Evolutionary conservation across 1,284 basidiomycete genomes (phyloP), one percentile per base, ranked within the genome.

Genomic region (Ceratobasidium sp.): DNA sequence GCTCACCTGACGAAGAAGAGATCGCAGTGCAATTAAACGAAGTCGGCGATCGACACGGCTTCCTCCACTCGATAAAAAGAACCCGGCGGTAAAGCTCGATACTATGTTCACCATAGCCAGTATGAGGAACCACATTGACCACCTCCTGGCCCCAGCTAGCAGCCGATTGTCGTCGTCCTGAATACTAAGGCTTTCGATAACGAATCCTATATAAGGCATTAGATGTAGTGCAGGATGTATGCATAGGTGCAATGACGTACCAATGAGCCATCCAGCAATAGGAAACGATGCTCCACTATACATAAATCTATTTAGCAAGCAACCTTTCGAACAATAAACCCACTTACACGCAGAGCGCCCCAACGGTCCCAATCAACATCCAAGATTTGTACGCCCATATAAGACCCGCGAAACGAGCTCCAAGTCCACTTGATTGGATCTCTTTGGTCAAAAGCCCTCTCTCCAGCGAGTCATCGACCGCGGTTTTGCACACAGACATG

Each of bases 261-360:
- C 82, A 24, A 78, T 78, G n/a, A 82, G 71, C 77, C 77, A 81
- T 1, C 80, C 84, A 2, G 80, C 79, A 17, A 84, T 76, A 0
- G 83, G 82, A 72, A 85, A 84, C 15, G 81, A 79, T 1, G 75
- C 79, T 24, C 84, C 84, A 5, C 80, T 78, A 24, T 54, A 36
- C 0, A 47, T n/a, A 64, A 36, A 22, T 45, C 41, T 45, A 14
- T 9, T 29, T 19, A 59, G 56, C 53, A 24, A 36, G 8, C 7
- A 48, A 14, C 63, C 50, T 19, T 41, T 33, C 31, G 22, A 11
- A 50, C 31, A 60, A 15, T 29, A 50, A 6, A 33, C 11, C 6
- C 27, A 54, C 69, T 59, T 33, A 65, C 56, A 51, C 54, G 47
- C 56, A 59, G 59, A 67, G 44, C 44, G 72, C 31, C 22, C 63